phyloP scores from a whole-genome alignment of 2,329 filamentous ascomycete species.

The Microascus cirrosus region DNA sequence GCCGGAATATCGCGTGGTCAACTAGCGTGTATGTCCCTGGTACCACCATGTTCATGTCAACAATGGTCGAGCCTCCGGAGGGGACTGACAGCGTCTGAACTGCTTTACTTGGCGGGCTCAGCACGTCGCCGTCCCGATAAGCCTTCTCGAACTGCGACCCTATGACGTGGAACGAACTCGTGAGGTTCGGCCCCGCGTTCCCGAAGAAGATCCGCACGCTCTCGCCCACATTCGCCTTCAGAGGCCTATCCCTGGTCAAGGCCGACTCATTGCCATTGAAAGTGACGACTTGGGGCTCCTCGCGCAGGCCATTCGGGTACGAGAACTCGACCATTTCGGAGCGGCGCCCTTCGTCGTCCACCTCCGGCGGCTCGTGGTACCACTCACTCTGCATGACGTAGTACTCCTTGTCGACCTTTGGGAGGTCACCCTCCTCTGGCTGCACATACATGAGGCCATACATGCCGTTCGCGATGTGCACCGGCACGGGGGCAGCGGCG shows the following conservation, averaged over 20 bases:
- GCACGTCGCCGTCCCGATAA: conserved; percentile 18
- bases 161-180: conserved; percentile 20
- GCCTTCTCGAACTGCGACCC: conserved; percentile 16
- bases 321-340: conserved; percentile 19
- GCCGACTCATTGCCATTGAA: conserved; percentile 21
- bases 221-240: conserved; percentile 17
- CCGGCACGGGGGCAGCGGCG: conserved; percentile 20
- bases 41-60: conserved; percentile 19
- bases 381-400: conserved; percentile 25
- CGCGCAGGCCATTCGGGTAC: conserved; percentile 19
- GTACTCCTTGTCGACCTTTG: conserved; percentile 19
- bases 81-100: conserved; percentile 16
- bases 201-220: conserved; percentile 21
- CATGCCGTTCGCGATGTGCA: conserved; percentile 24
- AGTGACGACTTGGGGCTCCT: conserved; percentile 17
- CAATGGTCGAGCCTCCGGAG: conserved; percentile 15
- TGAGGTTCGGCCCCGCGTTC: conserved; percentile 21
- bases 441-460: conserved; percentile 23
- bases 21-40: conserved; percentile 20
- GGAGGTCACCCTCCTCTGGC: conserved; percentile 16
- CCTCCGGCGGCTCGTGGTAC: conserved; percentile 22
- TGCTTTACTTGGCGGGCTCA: conserved; percentile 15
- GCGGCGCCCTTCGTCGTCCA: conserved; percentile 16
- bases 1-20: conserved; percentile 20
- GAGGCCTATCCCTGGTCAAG: conserved; percentile 16